A percentile compares a stretch with the other conserved stretches of the same genome.
These are phyloP conservation scores for Sphaerosporella brunnea DNA, from an alignment of 495 filamentous ascomycete species.

Conservation along the genomic window DNA sequence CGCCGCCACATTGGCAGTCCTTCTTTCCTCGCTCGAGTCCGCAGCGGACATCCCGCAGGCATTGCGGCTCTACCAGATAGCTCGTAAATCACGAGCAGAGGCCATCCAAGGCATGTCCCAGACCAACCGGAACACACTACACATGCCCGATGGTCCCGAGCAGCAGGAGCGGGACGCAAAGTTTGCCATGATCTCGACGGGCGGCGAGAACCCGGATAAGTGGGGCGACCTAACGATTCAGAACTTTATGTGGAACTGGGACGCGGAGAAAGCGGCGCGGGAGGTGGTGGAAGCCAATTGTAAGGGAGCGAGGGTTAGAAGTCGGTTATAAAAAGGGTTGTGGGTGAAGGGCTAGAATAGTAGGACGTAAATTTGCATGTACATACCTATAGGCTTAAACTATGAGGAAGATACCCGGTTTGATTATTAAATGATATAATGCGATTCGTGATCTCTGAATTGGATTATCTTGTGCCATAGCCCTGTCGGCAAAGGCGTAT, in stretches of 20 bases:
- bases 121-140: slow-evolving; percentile 45
- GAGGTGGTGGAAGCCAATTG: slow-evolving; percentile 1
- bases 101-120: slow-evolving; percentile 54
- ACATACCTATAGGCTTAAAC: too few relatives aligned
- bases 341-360: too few relatives aligned
- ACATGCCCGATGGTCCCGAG: slow-evolving; percentile 55
- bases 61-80: slow-evolving; percentile 51
- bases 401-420: too few relatives aligned
- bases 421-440: too few relatives aligned
- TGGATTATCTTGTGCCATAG: too few relatives aligned
- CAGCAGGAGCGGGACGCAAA: slow-evolving; percentile 58
- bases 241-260: slow-evolving; percentile 10
- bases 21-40: slow-evolving; percentile 37
- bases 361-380: too few relatives aligned
- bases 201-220: slow-evolving; percentile 51
- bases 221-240: slow-evolving; percentile 42
- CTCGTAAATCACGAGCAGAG: slow-evolving; percentile 53
- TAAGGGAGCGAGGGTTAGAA: background rate
- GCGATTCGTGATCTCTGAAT: too few relatives aligned
- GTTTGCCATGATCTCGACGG: slow-evolving; percentile 44
- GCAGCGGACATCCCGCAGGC: slow-evolving; percentile 43
- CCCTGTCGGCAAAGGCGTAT: too few relatives aligned
- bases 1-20: slow-evolving; percentile 50
- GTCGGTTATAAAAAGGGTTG: background rate
- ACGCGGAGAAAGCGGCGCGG: slow-evolving; percentile 1